Evolutionary conservation across 345 rosid genomes (phyloP), one percentile per base, ranked within the genome.

Genomic region (Eucalyptus camaldulensis): DNA sequence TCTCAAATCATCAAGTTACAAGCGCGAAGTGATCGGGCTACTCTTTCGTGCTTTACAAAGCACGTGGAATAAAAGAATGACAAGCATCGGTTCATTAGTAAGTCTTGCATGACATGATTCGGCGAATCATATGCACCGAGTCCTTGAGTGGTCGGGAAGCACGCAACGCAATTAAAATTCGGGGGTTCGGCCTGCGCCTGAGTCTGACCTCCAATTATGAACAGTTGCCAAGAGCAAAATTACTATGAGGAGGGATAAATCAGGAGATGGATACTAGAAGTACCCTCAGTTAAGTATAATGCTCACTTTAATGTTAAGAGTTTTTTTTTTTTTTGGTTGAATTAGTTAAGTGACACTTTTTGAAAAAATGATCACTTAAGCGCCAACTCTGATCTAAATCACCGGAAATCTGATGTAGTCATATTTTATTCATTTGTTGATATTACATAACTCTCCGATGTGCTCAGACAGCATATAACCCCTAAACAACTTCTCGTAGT

Each of bases 331-430:
- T 53, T 19, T 15, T 33, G 37, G 37, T 3, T 53, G 2, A 53
- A 53, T 53, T 1, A 53, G 2, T 53, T 19, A 53, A 53, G 24
- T 53, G 58, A 19, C 1, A 53, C 10, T 19, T 53, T 53, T 53
- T 19, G 2, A 53, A 53, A 53, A 53, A 53, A 53, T 1, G 0
- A 53, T 53, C 10, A 19, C 58, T 19, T 53, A 19, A 19, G 2
- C 0, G 1, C 10, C 2, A 7, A 53, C 24, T 53, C 58, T 0
- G 0, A 53, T 53, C 10, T 53, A 19, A 53, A 53, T 53, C 10
- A 53, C 5, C 0, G 0, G 2, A 53, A 19, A 53, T 53, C 24
- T 0, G 2, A 53, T 4, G 56, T 53, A 53, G 56, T 9, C 56
- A 53, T 53, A 19, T 53, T 53, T 53, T 53, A 19, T 53, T 19